Base-by-base conservation (phyloP, 2,329 filamentous ascomycete genomes). In the Fusarium bactridioides region DNA sequence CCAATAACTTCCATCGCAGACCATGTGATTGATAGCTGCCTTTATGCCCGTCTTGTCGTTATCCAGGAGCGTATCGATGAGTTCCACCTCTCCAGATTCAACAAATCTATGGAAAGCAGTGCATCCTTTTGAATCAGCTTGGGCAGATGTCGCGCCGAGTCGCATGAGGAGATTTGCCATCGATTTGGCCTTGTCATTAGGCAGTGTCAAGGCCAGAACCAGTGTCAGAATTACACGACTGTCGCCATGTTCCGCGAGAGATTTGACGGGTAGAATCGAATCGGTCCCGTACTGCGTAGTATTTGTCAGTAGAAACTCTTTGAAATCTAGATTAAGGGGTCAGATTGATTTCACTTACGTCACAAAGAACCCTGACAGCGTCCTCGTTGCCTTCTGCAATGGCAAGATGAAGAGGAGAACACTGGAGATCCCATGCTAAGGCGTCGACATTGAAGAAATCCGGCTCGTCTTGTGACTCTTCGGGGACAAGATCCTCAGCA, bases 361-460 rank as follows among this genome's bases (percentile, higher is more conserved):
- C 85, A 58, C 93, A 92, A 11, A 97, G 87, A 29, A 89, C 80
- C 64, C 91, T 88, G 19, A 95, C 92, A 16, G 90, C 88, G 8
- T 92, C 87, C 31, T 88, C 83, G 72, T 95, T 91, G 0, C 93
- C 93, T 67, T 89, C 88, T 4, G 93, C 79, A 67, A 97, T 94
- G 12, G 94, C 94, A 33, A 94, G 86, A 79, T 97, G 94, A 10
- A 97, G 85, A 4, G 94, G 90, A 18, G 92, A 92, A 64, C 90
- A 89, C 9, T 91, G 89, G 10, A 86, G 88, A 75, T 97, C 94
- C 94, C 94, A 97, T 3, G 93, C 89, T n/a, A 93, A 78, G 3
- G 92, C 88, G 72, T 97, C 91, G 67, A 95, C 86, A 73, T 96
- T 90, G 79, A 93, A 95, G 58, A 95, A 88, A 80, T 97, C 93